Base-by-base conservation (phyloP, 805 yeast genomes). In the Helenozyma rhizophorensis region DNA sequence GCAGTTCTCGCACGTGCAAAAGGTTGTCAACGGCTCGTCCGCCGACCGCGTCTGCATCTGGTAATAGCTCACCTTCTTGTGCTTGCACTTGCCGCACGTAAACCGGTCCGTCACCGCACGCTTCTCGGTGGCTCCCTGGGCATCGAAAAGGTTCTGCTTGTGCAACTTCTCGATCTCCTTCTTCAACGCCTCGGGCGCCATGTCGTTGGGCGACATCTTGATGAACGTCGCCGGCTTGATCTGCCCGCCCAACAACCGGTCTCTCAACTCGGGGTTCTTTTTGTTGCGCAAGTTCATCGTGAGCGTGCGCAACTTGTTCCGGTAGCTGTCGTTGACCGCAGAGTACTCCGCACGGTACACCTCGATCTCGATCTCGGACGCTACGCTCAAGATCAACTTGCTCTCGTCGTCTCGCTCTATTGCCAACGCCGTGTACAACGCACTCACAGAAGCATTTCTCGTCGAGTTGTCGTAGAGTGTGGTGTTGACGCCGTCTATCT, bases 11-110 rank as follows among this genome's bases (percentile, higher is more conserved):
- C 98, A 93, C 3, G 96, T 89, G 68, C 98, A 93, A 58, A 93
- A 93, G 1, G 98, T 93, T 6, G 98, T 93, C 52, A 93, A 74
- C 39, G 98, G 98, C 63, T 93, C 98, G 76, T 93, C 98, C 13
- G 98, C 98, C 37, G 96, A 85, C 62, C 98, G 74, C 21, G 98
- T 93, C 70, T 93, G 98, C 82, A 93, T 75, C 66, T 93, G 98
- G 62, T 89, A 90, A 60, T 93, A 93, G 48, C 95, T 83, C 25
- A 93, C 98, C 68, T 87, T 88, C 72, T 89, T 88, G 58, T 88
- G 90, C 63, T 90, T 93, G 75, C 98, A 93, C 60, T 90, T 93
- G 31, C 97, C 97, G 64, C 98, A 93, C 2, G 95, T 83, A 60
- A 93, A 93, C 59, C 97, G 73, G 59, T 90, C 97, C 6, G 98